Percentiles rank a stretch among this genome's conserved stretches.
Conservation (phyloP, 345 rosid species). For the Limnanthes douglasii region DNA sequence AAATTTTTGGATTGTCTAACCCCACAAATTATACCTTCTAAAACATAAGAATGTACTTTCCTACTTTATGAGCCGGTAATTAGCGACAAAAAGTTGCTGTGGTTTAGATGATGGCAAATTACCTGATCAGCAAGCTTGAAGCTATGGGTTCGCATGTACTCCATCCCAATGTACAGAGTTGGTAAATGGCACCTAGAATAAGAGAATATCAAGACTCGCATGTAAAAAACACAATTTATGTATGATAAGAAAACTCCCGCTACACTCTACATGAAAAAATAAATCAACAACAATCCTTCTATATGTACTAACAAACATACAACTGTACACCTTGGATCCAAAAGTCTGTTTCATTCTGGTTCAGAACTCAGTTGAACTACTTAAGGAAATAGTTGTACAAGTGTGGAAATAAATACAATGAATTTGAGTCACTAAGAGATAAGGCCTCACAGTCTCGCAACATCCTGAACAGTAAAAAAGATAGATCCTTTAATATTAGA, state of each 20-base stretch:
- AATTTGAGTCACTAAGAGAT: background rate
- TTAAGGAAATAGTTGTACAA: background rate
- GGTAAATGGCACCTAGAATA: conserved; percentile 97
- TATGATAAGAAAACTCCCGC: conserved; percentile 32
- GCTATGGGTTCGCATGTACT: conserved; percentile 95
- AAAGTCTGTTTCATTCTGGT: no score
- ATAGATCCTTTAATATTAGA: conserved; percentile 3
- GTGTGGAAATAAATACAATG: background rate
- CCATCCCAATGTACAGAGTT: conserved; percentile 94
- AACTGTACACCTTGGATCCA: no score
- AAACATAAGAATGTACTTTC: no score
- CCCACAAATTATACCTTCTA: no score
- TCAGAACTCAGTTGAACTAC: no score
- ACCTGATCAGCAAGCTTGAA: conserved; percentile 99
- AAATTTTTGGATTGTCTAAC: no score
- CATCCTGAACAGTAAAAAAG: no score
- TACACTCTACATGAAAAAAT: conserved; percentile 7
- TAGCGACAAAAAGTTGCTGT: no score
- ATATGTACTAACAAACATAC: no score
- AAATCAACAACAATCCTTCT: no score
- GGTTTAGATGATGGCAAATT: conserved; percentile 9
- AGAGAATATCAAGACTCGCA: conserved; percentile 64
- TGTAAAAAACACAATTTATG: conserved; percentile 41
- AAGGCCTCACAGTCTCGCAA: conserved; percentile 3
- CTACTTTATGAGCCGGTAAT: no score